phyloP scores from a whole-genome alignment of 2,329 filamentous ascomycete genomes.

The Ophiosphaerella korrae region DNA sequence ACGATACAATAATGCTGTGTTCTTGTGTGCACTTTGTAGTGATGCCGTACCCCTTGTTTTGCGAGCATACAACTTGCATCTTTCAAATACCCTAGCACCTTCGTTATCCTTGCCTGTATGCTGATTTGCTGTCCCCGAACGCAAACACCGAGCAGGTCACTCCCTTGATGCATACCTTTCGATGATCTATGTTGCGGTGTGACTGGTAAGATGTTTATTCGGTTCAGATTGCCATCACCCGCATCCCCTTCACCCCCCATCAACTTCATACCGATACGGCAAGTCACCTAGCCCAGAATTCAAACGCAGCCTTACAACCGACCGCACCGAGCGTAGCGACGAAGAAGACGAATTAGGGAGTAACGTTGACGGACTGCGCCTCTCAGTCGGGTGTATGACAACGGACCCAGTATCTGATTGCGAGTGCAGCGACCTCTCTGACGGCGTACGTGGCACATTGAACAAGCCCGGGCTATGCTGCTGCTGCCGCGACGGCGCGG shows the following conservation, averaged over 20 bases:
- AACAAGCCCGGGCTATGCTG: slow-evolving; percentile 27
- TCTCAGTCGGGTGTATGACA: slow-evolving; percentile 15
- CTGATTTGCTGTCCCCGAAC: background rate
- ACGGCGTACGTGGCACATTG: slow-evolving; percentile 30
- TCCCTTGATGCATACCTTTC: no score
- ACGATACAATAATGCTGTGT: slow-evolving; percentile 28
- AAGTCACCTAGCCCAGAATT: slow-evolving; percentile 35
- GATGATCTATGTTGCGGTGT: no score
- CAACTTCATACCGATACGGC: slow-evolving; percentile 38
- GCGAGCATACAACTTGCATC: background rate
- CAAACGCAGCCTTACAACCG: slow-evolving; percentile 33
- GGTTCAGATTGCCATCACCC: no score
- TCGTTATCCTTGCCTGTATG: background rate
- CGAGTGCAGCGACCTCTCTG: slow-evolving; percentile 25
- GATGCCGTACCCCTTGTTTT: background rate
- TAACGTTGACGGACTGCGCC: slow-evolving; percentile 37
- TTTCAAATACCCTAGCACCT: background rate
- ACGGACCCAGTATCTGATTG: slow-evolving; percentile 35
- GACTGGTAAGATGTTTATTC: no score
- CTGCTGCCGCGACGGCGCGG: slow-evolving; percentile 33
- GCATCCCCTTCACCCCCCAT: slow-evolving; percentile 12
- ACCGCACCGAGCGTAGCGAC: slow-evolving; percentile 33
- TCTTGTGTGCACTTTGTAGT: background rate
- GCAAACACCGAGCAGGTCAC: background rate
- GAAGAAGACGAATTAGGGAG: slow-evolving; percentile 38